A percentile compares a stretch with the other conserved stretches of the same genome.
phyloP scores from a whole-genome alignment of 805 yeast genomes.

The Ogataea kodamae region DNA sequence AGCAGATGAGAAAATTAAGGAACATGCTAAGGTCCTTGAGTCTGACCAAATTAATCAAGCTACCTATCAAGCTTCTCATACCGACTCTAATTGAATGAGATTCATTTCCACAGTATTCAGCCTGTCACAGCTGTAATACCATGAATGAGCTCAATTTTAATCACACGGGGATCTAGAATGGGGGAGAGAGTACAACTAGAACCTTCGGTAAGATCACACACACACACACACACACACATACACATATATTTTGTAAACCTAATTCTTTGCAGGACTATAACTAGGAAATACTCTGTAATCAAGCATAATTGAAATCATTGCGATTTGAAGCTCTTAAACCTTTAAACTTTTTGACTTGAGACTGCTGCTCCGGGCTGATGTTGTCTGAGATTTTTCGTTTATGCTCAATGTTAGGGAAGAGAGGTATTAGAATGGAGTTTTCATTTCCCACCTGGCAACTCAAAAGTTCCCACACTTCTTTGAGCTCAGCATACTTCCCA shows the following conservation, averaged over 20 bases:
- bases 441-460: conserved; percentile 18
- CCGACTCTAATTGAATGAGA: no score
- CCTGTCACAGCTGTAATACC: no score
- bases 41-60: background rate
- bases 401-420: conserved; percentile 6
- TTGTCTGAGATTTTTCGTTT: conserved; percentile 14
- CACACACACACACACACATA: conserved; percentile 11
- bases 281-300: conserved; percentile 1
- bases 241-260: conserved; percentile 5
- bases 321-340: conserved; percentile 20
- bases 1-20: conserved; percentile 33
- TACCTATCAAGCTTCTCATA: no score
- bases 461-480: conserved; percentile 19
- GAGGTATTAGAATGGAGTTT: conserved; percentile 7
- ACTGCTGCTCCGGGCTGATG: conserved; percentile 2
- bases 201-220: conserved; percentile 6
- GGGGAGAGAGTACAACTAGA: conserved; percentile 22
- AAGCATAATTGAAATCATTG: conserved; percentile 16
- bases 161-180: conserved; percentile 16
- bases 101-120: no score
- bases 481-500: conserved; percentile 14
- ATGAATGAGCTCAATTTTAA: no score
- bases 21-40: conserved; percentile 15
- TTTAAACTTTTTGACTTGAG: conserved; percentile 15
- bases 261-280: conserved; percentile 14